Evolutionary conservation across 768 basidiomycete species (phyloP), one percentile per base, ranked within the genome.

Genomic region (Termitomyces sp.): DNA sequence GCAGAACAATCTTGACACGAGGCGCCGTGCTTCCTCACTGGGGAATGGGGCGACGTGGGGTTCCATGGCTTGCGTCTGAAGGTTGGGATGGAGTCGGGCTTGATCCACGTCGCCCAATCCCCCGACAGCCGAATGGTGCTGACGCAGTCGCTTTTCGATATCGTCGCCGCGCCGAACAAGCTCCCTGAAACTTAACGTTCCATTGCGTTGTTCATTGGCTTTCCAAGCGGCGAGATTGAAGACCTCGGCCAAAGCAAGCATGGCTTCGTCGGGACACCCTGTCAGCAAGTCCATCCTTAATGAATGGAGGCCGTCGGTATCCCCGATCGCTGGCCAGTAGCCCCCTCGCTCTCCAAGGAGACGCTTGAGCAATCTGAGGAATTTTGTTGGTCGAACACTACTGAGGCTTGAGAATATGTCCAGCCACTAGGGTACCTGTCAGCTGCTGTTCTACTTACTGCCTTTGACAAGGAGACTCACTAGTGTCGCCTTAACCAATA

Each of bases 151-250:
- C 60, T 81, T 80, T 71, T 92, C 88, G 60, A 92, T 84, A 40
- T 72, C 74, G 56, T 85, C 83, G 47, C 87, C 89, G n/a, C 86
- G 80, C 36, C 82, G 77, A 54, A 92, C 78, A 32, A 93, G 79
- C 60, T 91, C 89, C 55, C 85, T 81, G 68, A 82, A 78, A 68
- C 88, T 91, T 56, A 93, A 74, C 33, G 81, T 79, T 41, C 84
- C 84, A 54, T 83, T 83, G 49, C 76, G 80, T 53, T 77, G 72
- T 65, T 91, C 84, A 46, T 76, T 74, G 22, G 73, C 67, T 68
- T 91, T 91, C 90, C 91, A 92, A 60, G 84, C 79, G 5, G 86
- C 82, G 29, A 93, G 78, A 7, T 78, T 76, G n/a, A 86, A 84
- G 20, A 82, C 77, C 64, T 92, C 89, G 22, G 84, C 89, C 56